A percentile compares a stretch with the other conserved stretches of the same genome.
These are phyloP conservation scores for Rhodofomes roseus DNA, from an alignment of 1,284 basidiomycete species.

Conservation along the genomic window DNA sequence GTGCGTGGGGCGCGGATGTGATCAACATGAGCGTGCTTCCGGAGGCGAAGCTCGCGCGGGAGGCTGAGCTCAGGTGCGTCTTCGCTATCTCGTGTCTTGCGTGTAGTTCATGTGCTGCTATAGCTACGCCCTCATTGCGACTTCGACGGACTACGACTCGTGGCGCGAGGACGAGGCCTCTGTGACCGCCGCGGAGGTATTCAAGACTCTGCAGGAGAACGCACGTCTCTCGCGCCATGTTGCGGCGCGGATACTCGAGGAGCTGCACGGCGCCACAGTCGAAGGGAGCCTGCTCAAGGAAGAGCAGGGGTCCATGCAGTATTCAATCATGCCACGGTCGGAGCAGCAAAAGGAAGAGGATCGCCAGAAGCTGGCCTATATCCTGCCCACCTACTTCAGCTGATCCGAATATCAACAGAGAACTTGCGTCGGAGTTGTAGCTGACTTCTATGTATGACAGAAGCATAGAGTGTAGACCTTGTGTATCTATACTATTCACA, in stretches of 20 bases:
- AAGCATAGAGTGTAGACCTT: neutral
- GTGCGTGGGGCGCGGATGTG: conserved; percentile 88
- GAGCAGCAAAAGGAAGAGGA: conserved; percentile 63
- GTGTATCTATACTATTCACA: neutral
- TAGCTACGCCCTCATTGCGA: conserved; percentile 89
- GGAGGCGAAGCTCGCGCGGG: conserved; percentile 93
- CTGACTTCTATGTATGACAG: neutral
- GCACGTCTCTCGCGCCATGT: conserved; percentile 79
- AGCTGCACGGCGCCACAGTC: conserved; percentile 61
- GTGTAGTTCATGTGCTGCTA: conserved; percentile 3
- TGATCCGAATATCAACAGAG: no score
- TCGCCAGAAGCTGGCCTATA: conserved; percentile 70
- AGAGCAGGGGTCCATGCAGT: conserved; percentile 78
- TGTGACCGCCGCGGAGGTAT: conserved; percentile 87
- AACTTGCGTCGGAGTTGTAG: no score
- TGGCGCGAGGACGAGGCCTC: conserved; percentile 80
- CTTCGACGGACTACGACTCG: conserved; percentile 88
- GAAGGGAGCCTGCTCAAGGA: conserved; percentile 53
- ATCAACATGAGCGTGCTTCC: conserved; percentile 97
- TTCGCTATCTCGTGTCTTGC: neutral
- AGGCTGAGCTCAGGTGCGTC: conserved; percentile 84
- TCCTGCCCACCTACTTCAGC: conserved; percentile 72
- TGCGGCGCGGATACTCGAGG: conserved; percentile 74
- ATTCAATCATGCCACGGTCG: conserved; percentile 78
- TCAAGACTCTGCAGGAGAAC: conserved; percentile 85